These are phyloP conservation scores for Tetradesmus obliquus DNA, from an alignment of 139 green algal genomes.

Conservation along the genomic window DNA sequence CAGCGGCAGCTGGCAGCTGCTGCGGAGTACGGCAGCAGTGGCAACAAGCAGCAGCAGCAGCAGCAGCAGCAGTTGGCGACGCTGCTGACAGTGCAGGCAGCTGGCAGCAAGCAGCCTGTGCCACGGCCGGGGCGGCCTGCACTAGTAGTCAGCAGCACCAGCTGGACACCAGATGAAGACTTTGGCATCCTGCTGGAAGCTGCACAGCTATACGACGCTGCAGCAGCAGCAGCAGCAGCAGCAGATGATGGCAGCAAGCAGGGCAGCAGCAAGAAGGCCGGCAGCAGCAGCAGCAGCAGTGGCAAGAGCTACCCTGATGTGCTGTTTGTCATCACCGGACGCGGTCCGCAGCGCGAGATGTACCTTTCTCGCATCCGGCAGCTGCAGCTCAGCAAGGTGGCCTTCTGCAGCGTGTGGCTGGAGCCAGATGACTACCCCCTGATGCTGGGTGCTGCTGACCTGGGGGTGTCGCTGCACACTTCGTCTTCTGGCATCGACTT, in stretches of 20 bases:
- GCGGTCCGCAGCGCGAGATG: constrained; percentile 79
- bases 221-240: neutral
- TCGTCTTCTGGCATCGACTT: constrained; percentile 95
- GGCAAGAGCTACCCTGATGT: constrained; percentile 52
- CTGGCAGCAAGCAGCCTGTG: neutral
- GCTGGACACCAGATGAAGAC: constrained; percentile 98
- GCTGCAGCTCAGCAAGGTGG: constrained; percentile 79
- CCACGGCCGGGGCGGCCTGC: constrained; percentile 74
- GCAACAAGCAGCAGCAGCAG: constrained; percentile 6
- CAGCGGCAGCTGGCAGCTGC: constrained; percentile 18
- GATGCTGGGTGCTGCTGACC: constrained; percentile 89
- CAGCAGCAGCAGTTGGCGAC: constrained; percentile 1
- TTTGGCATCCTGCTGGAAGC: constrained; percentile 93
- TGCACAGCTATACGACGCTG: constrained; percentile 55
- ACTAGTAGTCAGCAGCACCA: constrained; percentile 95
- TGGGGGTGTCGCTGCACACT: constrained; percentile 94
- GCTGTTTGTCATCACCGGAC: constrained; percentile 77
- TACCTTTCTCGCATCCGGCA: constrained; percentile 77
- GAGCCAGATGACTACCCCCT: constrained; percentile 91
- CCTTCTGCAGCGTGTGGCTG: constrained; percentile 92
- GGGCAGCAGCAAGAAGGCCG: neutral
- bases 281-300: neutral
- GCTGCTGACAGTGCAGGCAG: neutral
- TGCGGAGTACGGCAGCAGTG: constrained; percentile 7
- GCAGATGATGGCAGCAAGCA: neutral